Conservation (phyloP, 2,329 filamentous ascomycete species). For the Ambrosiella cleistominuta region DNA sequence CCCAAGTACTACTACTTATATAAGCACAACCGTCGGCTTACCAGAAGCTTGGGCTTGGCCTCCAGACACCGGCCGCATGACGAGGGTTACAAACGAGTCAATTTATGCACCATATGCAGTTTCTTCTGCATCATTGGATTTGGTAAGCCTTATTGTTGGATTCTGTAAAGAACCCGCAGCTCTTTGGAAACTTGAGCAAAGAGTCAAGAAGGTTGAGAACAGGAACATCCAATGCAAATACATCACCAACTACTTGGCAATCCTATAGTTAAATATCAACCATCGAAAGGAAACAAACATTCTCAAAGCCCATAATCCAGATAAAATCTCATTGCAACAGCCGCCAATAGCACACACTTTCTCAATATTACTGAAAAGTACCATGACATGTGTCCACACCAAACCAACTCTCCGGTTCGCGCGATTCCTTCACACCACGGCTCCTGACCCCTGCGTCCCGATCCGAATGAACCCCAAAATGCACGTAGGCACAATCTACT, state of each 20-base stretch:
- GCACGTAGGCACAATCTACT: background rate
- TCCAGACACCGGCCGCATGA: background rate
- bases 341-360: background rate
- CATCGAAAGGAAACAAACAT: too few relatives aligned
- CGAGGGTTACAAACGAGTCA: background rate
- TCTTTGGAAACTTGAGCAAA: too few relatives aligned
- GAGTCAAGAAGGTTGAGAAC: too few relatives aligned
- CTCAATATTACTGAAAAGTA: background rate
- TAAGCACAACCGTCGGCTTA: too few relatives aligned
- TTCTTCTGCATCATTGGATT: background rate
- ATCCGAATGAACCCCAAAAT: background rate
- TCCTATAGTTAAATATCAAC: too few relatives aligned
- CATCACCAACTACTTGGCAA: too few relatives aligned
- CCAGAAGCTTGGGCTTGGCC: background rate
- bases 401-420: background rate
- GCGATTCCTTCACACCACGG: background rate
- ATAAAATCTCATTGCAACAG: background rate
- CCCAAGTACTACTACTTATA: too few relatives aligned
- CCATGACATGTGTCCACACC: too few relatives aligned
- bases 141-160: too few relatives aligned
- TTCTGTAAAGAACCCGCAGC: too few relatives aligned
- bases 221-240: too few relatives aligned
- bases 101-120: background rate
- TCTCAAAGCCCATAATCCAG: too few relatives aligned
- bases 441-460: conserved; percentile 1